Conservation (phyloP, 179 eudicot species). For the Patellifolia procumbens region DNA sequence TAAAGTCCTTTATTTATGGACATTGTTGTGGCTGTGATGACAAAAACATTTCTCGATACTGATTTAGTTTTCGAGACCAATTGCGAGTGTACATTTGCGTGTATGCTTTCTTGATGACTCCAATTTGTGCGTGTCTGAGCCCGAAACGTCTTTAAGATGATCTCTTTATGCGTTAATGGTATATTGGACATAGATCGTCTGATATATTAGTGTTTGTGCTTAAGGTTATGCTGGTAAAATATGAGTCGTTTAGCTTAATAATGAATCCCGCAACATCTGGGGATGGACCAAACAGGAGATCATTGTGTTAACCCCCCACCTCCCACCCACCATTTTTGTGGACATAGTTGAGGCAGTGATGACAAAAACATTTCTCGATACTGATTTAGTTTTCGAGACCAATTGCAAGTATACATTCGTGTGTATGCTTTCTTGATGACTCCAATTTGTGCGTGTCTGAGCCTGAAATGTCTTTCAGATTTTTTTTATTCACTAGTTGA, state of each 20-base stretch:
- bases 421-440: constrained; percentile 37
- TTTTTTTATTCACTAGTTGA: neutral
- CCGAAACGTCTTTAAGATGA: neutral
- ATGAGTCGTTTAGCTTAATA: neutral
- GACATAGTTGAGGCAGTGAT: constrained; percentile 30
- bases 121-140: constrained; percentile 47
- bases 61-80: constrained; percentile 29
- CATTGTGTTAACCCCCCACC: neutral
- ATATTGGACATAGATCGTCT: no score
- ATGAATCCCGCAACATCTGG: neutral
- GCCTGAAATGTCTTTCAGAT: constrained; percentile 16
- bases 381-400: constrained; percentile 32
- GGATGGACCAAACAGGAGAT: neutral
- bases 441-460: constrained; percentile 43
- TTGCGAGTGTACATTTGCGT: constrained; percentile 21
- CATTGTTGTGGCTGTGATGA: constrained; percentile 33
- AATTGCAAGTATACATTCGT: constrained; percentile 22
- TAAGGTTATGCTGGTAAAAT: neutral
- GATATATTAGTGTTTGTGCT: no score
- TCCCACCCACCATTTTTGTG: no score
- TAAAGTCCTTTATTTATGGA: neutral
- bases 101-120: constrained; percentile 37
- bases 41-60: constrained; percentile 41
- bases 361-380: constrained; percentile 41
- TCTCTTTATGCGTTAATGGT: no score